These are phyloP conservation scores for Rhizoclosmatium sp. DNA, from an alignment of 192 early-diverging fungal species.

Conservation along the genomic window DNA sequence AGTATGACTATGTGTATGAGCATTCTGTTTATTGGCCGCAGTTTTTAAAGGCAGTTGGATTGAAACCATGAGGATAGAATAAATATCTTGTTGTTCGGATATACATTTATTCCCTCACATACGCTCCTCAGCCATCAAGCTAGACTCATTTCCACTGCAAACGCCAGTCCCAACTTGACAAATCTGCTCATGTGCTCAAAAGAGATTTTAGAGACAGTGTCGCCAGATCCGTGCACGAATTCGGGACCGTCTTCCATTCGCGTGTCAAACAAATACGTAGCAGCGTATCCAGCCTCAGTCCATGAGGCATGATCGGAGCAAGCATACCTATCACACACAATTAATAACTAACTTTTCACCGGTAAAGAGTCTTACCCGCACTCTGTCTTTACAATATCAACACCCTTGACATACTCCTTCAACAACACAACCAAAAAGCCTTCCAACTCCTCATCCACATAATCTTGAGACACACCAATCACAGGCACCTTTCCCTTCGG, in stretches of 20 bases:
- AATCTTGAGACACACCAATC: constrained; percentile 85
- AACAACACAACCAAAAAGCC: constrained; percentile 64
- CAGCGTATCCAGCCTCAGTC: constrained; percentile 80
- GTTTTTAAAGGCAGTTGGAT: constrained; percentile 13
- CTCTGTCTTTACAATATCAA: constrained; percentile 72
- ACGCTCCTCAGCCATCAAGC: not conserved
- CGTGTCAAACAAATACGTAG: constrained; percentile 76
- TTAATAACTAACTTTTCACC: not conserved
- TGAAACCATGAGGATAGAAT: not conserved
- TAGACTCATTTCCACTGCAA: constrained; percentile 76
- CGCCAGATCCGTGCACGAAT: constrained; percentile 79
- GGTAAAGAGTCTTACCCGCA: constrained; percentile 65
- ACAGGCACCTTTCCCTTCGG: constrained; percentile 55
- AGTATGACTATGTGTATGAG: constrained; percentile 28
- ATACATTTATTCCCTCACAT: no score
- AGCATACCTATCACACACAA: constrained; percentile 47
- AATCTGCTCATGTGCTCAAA: constrained; percentile 93
- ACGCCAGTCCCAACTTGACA: constrained; percentile 81
- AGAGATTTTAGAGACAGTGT: constrained; percentile 76
- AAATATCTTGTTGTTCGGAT: no score
- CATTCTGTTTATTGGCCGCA: constrained; percentile 21
- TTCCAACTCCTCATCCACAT: constrained; percentile 67
- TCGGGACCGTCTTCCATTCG: constrained; percentile 44
- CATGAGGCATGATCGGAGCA: constrained; percentile 94
- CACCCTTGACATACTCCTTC: constrained; percentile 64